These are phyloP conservation scores for Boletus subparvulus DNA, from an alignment of 768 basidiomycete species.

Conservation along the genomic window DNA sequence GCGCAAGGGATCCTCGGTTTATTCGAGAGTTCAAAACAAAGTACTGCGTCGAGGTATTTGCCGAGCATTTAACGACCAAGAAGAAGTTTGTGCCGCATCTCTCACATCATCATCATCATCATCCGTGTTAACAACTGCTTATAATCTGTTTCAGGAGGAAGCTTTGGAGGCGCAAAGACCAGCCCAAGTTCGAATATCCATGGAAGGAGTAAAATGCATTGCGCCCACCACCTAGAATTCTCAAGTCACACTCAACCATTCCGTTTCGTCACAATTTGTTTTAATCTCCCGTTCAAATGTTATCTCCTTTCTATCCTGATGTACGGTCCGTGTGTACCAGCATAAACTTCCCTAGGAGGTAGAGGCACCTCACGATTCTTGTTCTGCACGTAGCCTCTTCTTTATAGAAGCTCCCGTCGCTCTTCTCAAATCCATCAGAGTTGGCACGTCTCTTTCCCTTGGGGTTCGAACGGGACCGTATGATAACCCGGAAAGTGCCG, in stretches of 20 bases:
- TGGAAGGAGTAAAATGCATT: conserved; percentile 62
- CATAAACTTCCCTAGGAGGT: background rate
- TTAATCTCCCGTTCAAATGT: background rate
- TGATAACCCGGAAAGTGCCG: too few relatives aligned
- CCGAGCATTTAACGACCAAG: conserved; percentile 79
- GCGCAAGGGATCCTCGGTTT: conserved; percentile 86
- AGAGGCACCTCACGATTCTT: background rate
- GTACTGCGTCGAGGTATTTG: conserved; percentile 82
- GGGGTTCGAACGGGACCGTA: too few relatives aligned
- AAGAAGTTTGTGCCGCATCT: conserved; percentile 67
- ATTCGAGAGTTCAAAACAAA: conserved; percentile 89
- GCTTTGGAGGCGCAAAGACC: conserved; percentile 86
- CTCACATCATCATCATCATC: too few relatives aligned
- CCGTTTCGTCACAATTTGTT: background rate
- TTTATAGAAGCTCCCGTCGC: background rate
- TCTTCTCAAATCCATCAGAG: background rate
- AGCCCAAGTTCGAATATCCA: conserved; percentile 84
- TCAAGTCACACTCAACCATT: background rate
- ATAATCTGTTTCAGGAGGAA: conserved; percentile 62
- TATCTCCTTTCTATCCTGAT: background rate
- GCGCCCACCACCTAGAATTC: conserved; percentile 14
- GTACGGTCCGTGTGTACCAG: background rate
- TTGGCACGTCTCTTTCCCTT: background rate
- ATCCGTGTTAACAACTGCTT: background rate
- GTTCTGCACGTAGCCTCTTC: background rate